Conservation (phyloP, 2,329 filamentous ascomycete genomes). For the Ascochyta clinopodiicola region DNA sequence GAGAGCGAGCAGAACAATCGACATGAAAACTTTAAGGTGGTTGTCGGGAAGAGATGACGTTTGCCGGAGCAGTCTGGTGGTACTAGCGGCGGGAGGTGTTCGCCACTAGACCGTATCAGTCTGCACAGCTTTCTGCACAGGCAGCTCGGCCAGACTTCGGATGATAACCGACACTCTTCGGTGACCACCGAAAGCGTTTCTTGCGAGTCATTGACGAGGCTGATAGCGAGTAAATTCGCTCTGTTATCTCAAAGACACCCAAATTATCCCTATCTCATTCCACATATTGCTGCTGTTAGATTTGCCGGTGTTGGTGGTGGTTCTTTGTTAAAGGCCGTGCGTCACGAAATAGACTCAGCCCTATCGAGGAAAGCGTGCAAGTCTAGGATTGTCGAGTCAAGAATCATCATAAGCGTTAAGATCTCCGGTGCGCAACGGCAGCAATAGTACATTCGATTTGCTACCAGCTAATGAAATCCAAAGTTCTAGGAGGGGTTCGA, state of each 20-base stretch:
- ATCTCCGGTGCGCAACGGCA: constrained; percentile 11
- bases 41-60: constrained; percentile 6
- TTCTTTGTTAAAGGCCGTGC: constrained; percentile 7
- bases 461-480: neutral
- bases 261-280: no score
- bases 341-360: constrained; percentile 3
- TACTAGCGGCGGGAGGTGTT: constrained; percentile 8
- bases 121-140: constrained; percentile 2
- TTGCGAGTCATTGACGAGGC: no score
- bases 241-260: neutral
- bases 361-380: constrained; percentile 11
- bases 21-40: neutral
- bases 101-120: neutral
- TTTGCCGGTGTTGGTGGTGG: neutral
- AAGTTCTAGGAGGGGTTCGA: neutral
- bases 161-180: neutral
- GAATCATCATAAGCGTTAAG: constrained; percentile 16
- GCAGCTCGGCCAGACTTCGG: constrained; percentile 14
- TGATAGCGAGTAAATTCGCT: no score
- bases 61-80: neutral
- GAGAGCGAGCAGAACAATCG: constrained; percentile 1
- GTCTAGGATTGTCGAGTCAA: constrained; percentile 6
- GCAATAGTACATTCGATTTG: neutral
- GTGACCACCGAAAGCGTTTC: no score
- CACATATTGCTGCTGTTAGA: neutral